Base-by-base conservation (phyloP, 108 stramenopile species). In the Cyclotella atomus region DNA sequence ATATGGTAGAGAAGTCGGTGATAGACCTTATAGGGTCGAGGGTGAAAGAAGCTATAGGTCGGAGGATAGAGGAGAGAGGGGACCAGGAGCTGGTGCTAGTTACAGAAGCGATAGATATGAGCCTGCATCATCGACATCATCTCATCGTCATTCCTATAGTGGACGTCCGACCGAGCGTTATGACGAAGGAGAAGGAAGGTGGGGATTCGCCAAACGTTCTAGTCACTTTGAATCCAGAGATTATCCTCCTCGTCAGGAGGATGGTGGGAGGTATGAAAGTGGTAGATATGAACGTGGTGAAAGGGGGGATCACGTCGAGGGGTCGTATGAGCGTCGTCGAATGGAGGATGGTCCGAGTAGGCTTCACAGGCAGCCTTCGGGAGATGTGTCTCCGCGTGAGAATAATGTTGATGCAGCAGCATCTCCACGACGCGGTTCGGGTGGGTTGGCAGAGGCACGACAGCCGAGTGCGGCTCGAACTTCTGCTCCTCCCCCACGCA, bases 391-490 rank as follows among this genome's bases (percentile, higher is more conserved):
- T 2, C 56, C 56, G 14, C 16, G 29, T 10, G 56, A 57, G 4
- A 57, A 12, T 30, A 3, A 3, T 12, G 30, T 14, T 19, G 20
- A 14, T 23, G 52, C 52, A 1, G 24, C 52, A 19, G 5, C 52
- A 10, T 19, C 52, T 32, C 56, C 29, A 1, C 56, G 56, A 12
- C 10, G 56, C 12, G 32, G 15, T 57, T 57, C 60, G 3, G 60
- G 64, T 41, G 46, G 46, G 4, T 65, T 65, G 17, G 16, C 64
- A 30, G 64, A 46, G 36, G 41, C 60, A 41, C 60, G 60, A 21
- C 60, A 61, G 43, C 41, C 60, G 2, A 38, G 60, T 23, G 21
- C 20, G 0, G 29, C 29, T 0, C 56, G 29, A 29, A 30, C 29
- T n/a, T 20, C 52, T 23, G 23, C 29, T 0, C 30, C 57, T 59